phyloP scores from a whole-genome alignment of 177 flowering plant species.

The Vitis hybrid region DNA sequence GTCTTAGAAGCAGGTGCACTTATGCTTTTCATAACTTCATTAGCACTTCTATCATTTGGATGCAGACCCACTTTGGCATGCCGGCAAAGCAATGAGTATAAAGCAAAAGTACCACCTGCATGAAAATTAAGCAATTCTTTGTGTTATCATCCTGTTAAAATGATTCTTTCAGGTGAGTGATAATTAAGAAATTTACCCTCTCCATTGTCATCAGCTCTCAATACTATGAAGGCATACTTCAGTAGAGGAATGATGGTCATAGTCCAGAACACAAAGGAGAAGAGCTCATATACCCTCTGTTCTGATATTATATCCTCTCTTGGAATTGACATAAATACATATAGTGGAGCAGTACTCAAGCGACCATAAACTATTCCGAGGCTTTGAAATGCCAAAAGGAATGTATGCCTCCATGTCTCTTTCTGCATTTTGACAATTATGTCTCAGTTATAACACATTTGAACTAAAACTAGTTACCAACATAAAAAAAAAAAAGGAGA shows the following conservation, averaged over 20 bases:
- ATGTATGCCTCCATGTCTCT: slow-evolving; percentile 53
- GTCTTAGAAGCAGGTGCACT: slow-evolving; percentile 18
- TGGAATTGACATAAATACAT: slow-evolving; percentile 46
- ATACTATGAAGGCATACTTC: slow-evolving; percentile 55
- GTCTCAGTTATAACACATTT: no score
- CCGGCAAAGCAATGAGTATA: slow-evolving; percentile 69
- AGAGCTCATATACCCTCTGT: slow-evolving; percentile 39
- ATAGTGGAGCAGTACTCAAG: slow-evolving; percentile 64
- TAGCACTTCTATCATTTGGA: slow-evolving; percentile 39
- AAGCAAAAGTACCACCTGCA: slow-evolving; percentile 76
- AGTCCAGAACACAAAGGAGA: slow-evolving; percentile 74
- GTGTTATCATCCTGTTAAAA: not conserved
- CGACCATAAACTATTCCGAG: slow-evolving; percentile 75
- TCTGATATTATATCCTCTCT: slow-evolving; percentile 31
- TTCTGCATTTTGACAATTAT: slow-evolving; percentile 18
- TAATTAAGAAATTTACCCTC: slow-evolving; percentile 42
- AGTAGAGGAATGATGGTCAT: slow-evolving; percentile 56
- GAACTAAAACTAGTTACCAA: not conserved
- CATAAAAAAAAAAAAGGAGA: not conserved
- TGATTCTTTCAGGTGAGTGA: not conserved
- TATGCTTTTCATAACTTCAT: slow-evolving; percentile 35
- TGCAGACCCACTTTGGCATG: slow-evolving; percentile 65
- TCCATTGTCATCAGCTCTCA: slow-evolving; percentile 61
- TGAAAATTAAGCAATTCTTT: not conserved
- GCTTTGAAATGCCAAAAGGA: slow-evolving; percentile 66